Conservation (phyloP, 2,329 filamentous ascomycete species). For the Fusarium anthophilum region DNA sequence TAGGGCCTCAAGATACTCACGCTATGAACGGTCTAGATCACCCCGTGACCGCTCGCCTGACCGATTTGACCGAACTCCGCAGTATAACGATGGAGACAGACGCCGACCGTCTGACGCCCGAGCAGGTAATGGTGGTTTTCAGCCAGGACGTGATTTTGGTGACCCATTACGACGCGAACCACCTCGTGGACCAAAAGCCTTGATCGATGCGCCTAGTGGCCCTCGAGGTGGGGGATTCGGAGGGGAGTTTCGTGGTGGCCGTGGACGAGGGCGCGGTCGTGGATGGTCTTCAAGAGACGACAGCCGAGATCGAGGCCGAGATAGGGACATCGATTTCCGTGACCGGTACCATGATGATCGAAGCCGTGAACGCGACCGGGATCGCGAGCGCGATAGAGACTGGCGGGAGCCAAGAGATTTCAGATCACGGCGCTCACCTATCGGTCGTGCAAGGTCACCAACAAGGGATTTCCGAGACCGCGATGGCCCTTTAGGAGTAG, state of each 20-base stretch:
- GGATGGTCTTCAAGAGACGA: conserved; percentile 68
- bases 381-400: conserved; percentile 62
- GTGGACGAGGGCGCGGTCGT: conserved; percentile 64
- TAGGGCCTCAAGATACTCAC: conserved; percentile 69
- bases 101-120: conserved; percentile 72
- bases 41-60: conserved; percentile 76
- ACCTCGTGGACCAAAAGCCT: conserved; percentile 82
- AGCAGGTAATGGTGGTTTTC: conserved; percentile 67
- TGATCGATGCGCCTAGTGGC: conserved; percentile 74
- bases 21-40: conserved; percentile 68
- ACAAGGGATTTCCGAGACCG: conserved; percentile 72
- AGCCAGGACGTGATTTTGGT: conserved; percentile 67
- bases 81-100: conserved; percentile 72
- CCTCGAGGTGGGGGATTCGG: conserved; percentile 74
- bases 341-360: conserved; percentile 69
- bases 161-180: conserved; percentile 72
- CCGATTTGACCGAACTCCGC: conserved; percentile 66
- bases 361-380: conserved; percentile 67
- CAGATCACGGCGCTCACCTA: conserved; percentile 65
- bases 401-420: conserved; percentile 54
- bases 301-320: conserved; percentile 67
- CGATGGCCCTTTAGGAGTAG: conserved; percentile 69
- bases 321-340: conserved; percentile 68
- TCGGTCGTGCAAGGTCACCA: conserved; percentile 70
- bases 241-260: conserved; percentile 67